Evolutionary conservation across 352 stramenopile species (phyloP), one percentile per base, ranked within the genome.

Genomic region (Halophytophthora batemanensis): DNA sequence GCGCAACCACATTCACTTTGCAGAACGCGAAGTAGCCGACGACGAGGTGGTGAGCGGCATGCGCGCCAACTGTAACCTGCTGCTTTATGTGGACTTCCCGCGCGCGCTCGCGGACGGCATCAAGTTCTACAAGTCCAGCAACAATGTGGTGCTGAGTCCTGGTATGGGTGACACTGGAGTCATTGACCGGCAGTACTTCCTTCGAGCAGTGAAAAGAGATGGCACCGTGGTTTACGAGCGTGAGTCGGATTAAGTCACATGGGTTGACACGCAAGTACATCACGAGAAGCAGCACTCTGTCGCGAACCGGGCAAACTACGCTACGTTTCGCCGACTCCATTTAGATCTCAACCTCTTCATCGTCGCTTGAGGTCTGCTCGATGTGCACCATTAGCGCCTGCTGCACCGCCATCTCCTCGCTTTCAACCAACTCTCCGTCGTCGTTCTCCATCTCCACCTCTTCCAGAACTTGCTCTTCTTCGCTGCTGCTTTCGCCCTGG

Each of bases 1-100:
- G 49, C 68, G 86, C 5, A 96, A 96, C 45, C 86, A 96, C 46
- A 90, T 96, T 21, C 86, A 96, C 54, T 90, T 94, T 52, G 76
- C 83, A 12, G 61, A 87, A 13, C 60, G 50, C 7, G 75, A 90
- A 15, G 54, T 71, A 1, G 50, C 42, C 18, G 58, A 63, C 40
- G 68, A 82, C 3, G 63, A 90, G 3, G 77, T 94, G 25, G 75
- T 93, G 17, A 93, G 83, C 37, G 83, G 83, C 51, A 90, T 96
- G 67, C 70, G 83, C 11, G 48, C 59, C 5, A 81, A 63, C 44
- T 90, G 80, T 45, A 62, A 93, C 38, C 36, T 96, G 55, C 62
- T 93, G 53, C 54, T 96, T 7, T 94, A 87, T 53, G 53, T 94
- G 8, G 76, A 94, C 55, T 68, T 81, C 13, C 45, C 53, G 3